These are phyloP conservation scores for Fusarium haematococcum DNA, from an alignment of 2,329 filamentous ascomycete species.

Conservation along the genomic window DNA sequence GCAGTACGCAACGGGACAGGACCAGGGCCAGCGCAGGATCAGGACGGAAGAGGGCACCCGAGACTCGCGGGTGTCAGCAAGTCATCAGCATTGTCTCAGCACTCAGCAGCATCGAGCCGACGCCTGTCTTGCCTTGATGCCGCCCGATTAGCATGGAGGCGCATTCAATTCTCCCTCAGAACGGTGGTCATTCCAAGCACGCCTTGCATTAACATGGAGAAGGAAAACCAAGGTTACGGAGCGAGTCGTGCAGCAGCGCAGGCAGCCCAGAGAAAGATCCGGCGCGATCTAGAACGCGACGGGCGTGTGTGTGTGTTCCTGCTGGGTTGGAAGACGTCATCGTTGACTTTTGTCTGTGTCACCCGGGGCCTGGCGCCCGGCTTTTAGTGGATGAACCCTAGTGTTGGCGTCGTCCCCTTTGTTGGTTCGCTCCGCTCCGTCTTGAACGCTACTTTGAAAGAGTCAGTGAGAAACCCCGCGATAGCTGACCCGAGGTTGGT, in stretches of 20 bases:
- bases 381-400: slow-evolving; percentile 24
- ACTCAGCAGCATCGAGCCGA: slow-evolving; percentile 13
- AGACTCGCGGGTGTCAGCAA: slow-evolving; percentile 13
- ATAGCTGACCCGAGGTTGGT: slow-evolving; percentile 19
- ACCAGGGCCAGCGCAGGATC: background rate
- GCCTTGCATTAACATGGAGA: background rate
- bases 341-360: slow-evolving; percentile 7
- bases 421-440: slow-evolving; percentile 19
- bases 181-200: slow-evolving; percentile 5
- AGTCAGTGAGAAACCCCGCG: slow-evolving; percentile 26
- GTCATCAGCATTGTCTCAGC: slow-evolving; percentile 36
- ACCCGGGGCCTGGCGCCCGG: slow-evolving; percentile 8
- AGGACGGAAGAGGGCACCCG: background rate
- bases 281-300: slow-evolving; percentile 31
- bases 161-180: background rate
- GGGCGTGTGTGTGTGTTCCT: background rate
- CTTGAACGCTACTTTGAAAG: background rate
- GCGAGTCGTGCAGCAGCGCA: slow-evolving; percentile 13
- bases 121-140: background rate
- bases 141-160: slow-evolving; percentile 1
- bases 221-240: slow-evolving; percentile 19
- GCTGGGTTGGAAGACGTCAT: slow-evolving; percentile 29
- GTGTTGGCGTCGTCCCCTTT: slow-evolving; percentile 1
- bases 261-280: slow-evolving; percentile 8
- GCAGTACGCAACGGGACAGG: background rate